Evolutionary conservation across 305 asterid species (phyloP).

Genomic region (Fraxinus ornus): DNA sequence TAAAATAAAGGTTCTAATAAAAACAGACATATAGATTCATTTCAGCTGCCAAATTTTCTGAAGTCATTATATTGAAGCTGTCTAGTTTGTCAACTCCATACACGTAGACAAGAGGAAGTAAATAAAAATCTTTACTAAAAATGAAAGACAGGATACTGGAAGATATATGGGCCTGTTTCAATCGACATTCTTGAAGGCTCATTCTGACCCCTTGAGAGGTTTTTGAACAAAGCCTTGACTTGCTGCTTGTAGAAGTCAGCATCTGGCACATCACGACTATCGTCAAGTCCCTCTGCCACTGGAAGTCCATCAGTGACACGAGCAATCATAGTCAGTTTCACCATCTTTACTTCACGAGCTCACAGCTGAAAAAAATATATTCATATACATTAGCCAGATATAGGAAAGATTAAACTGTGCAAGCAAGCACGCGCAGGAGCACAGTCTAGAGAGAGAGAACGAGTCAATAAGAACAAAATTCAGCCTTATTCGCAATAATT

Average conservation of each 20-base stretch:
- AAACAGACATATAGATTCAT: not conserved
- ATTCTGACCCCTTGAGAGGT: slow-evolving; percentile 82
- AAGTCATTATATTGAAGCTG: not conserved
- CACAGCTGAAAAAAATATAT: slow-evolving; percentile 35
- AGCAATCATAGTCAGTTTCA: slow-evolving; percentile 90
- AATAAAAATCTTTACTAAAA: slow-evolving; percentile 4
- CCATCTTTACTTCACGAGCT: slow-evolving; percentile 56
- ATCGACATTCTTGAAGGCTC: slow-evolving; percentile 94
- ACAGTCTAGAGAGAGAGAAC: not conserved
- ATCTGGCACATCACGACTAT: slow-evolving; percentile 86
- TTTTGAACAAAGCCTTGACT: slow-evolving; percentile 81
- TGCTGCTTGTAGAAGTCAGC: slow-evolving; percentile 83
- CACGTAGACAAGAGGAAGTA: not conserved
- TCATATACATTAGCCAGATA: not conserved
- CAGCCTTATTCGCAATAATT: slow-evolving; percentile 1
- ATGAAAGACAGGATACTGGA: slow-evolving; percentile 66
- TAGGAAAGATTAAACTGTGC: not conserved
- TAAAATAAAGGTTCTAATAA: not conserved
- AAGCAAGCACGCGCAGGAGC: not conserved
- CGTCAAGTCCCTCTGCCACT: slow-evolving; percentile 86
- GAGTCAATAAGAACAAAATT: not conserved
- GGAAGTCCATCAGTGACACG: slow-evolving; percentile 97
- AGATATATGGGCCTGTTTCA: slow-evolving; percentile 84
- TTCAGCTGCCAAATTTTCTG: not conserved
- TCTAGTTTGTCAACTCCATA: slow-evolving; percentile 11